Percentiles rank a stretch among this genome's conserved stretches.
Conservation (phyloP, 129 eudicot species). For the Escallonia rubra region DNA sequence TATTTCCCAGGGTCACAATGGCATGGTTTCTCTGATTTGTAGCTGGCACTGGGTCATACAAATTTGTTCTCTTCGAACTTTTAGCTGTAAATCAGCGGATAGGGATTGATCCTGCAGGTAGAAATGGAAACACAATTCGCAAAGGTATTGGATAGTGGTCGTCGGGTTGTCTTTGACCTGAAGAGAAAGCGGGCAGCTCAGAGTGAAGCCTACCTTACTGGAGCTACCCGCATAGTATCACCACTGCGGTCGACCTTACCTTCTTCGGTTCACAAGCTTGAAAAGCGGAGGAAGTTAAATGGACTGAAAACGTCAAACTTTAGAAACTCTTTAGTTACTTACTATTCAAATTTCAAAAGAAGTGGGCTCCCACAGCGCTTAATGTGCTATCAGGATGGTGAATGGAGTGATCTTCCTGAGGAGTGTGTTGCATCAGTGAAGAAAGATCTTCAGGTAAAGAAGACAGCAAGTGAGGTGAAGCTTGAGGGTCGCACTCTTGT, state of each 20-base stretch:
- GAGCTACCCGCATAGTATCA: slow-evolving; percentile 20
- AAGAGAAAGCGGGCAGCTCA: slow-evolving; percentile 52
- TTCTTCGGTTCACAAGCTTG: slow-evolving; percentile 27
- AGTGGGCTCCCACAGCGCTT: slow-evolving; percentile 65
- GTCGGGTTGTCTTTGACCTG: slow-evolving; percentile 37
- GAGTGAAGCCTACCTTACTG: slow-evolving; percentile 18
- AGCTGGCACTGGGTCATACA: slow-evolving; percentile 9
- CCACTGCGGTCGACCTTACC: slow-evolving; percentile 30
- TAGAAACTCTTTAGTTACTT: slow-evolving; percentile 38
- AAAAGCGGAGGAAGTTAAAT: slow-evolving; percentile 62
- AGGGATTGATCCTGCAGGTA: slow-evolving; percentile 45
- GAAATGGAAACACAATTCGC: slow-evolving; percentile 60
- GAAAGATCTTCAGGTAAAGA: slow-evolving; percentile 52
- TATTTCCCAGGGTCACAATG: slow-evolving; percentile 21
- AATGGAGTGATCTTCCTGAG: slow-evolving; percentile 68
- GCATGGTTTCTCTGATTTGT: slow-evolving; percentile 28
- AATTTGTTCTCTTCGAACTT: slow-evolving; percentile 3
- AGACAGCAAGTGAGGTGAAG: slow-evolving; percentile 49
- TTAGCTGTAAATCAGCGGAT: slow-evolving; percentile 26
- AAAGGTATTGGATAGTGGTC: slow-evolving; percentile 69
- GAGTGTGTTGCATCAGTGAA: slow-evolving; percentile 42
- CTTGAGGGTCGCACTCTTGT: slow-evolving; percentile 33
- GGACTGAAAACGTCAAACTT: slow-evolving; percentile 32
- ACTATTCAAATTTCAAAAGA: slow-evolving; percentile 52
- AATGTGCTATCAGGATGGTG: slow-evolving; percentile 64